Evolutionary conservation across 176 grass and related monocot species (phyloP), one percentile per base, ranked within the genome.

Genomic region (Raddia guianensis): DNA sequence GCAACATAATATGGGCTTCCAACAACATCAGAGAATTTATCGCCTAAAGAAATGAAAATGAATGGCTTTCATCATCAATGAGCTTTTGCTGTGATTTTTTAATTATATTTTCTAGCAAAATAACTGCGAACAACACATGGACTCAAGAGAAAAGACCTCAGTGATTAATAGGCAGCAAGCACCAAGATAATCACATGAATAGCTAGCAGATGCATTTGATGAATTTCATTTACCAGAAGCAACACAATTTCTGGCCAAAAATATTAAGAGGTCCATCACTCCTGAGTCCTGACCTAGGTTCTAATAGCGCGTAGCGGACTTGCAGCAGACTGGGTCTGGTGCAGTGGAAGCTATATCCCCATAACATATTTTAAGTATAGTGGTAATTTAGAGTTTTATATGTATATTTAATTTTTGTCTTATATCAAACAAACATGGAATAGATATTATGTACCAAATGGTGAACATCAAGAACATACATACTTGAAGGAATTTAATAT

Each of bases 1-100:
- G 95, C 95, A 79, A 98, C 95, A 87, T 98, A 98, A 90, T 95
- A 98, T 63, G 95, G 95, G 75, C 95, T 98, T 54, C 95, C 95
- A 47, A 98, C 95, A n/a, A 98, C 82, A 44, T 98, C 95, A 75
- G 86, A 85, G 72, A 98, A 95, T 85, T 87, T 95, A 52, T 85
- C 85, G 21, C 93, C 93, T 96, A 76, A 52, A 82, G n/a, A 90
- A 66, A 88, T 50, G 15, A 18, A 55, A 55, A 74, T 32, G 37
- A 16, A 73, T 10, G 32, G 4, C 45, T 63, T 79, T 78, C 67
- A 18, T 19, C 78, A 37, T 52, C 59, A 27, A 11, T 14, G 16
- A 77, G 19, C 21, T 21, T 69, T 76, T 48, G 27, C 14, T 76
- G 9, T 9, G 13, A 84, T 11, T 33, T 27, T 76, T 12, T 50